These are phyloP conservation scores for Juncus inflexus DNA, from an alignment of 176 grass and related monocot genomes.

Conservation along the genomic window DNA sequence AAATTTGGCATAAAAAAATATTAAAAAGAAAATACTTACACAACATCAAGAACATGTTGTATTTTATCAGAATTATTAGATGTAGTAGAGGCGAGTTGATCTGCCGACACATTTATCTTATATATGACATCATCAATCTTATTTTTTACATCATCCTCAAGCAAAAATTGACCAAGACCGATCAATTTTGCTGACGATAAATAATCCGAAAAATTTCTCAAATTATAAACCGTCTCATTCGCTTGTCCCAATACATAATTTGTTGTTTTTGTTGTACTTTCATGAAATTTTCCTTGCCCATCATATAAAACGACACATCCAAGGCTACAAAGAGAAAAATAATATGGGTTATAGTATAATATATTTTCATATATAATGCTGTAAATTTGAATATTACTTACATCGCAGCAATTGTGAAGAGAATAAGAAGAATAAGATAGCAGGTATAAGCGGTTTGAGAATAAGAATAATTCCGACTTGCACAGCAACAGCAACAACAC, in stretches of 20 bases:
- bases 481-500: slow-evolving; percentile 40
- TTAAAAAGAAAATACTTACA: slow-evolving; percentile 28
- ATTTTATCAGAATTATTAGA: slow-evolving; percentile 60
- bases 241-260: slow-evolving; percentile 58
- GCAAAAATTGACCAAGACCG: slow-evolving; percentile 18
- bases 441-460: slow-evolving; percentile 32
- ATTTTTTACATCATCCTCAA: slow-evolving; percentile 24
- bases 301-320: slow-evolving; percentile 63
- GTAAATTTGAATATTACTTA: slow-evolving; percentile 32
- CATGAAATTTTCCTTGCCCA: slow-evolving; percentile 56
- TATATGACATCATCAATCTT: slow-evolving; percentile 39
- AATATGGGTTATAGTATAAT: background rate
- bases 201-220: slow-evolving; percentile 42
- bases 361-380: background rate
- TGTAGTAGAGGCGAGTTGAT: slow-evolving; percentile 41
- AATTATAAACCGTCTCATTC: slow-evolving; percentile 37
- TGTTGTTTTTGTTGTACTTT: slow-evolving; percentile 48
- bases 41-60: slow-evolving; percentile 33
- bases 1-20: background rate
- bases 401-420: slow-evolving; percentile 39
- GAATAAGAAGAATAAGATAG: slow-evolving; percentile 41
- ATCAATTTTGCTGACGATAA: slow-evolving; percentile 49
- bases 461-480: slow-evolving; percentile 28
- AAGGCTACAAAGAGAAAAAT: slow-evolving; percentile 28
- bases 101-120: slow-evolving; percentile 25